Percentiles rank a stretch among this genome's conserved stretches.
These are phyloP conservation scores for Chlorophyllum brunneum DNA, from an alignment of 768 basidiomycete genomes.

Conservation along the genomic window DNA sequence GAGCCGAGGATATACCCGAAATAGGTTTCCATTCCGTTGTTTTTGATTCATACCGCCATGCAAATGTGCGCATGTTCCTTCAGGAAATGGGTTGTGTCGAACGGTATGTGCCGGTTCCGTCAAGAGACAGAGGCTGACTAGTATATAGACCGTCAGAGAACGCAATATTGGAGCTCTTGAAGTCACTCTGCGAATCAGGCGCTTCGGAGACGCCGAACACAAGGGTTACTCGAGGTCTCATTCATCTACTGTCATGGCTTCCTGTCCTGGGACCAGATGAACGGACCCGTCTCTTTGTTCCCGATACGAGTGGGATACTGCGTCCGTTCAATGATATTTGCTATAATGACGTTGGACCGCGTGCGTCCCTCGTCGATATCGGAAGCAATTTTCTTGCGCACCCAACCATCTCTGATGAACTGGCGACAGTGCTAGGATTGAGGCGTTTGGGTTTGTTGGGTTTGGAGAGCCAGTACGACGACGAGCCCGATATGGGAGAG, in stretches of 20 bases:
- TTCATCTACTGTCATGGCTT: slow-evolving; percentile 3
- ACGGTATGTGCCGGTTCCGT: slow-evolving; percentile 21
- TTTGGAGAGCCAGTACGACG: slow-evolving; percentile 21
- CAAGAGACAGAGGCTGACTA: not conserved
- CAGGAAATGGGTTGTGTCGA: slow-evolving; percentile 35
- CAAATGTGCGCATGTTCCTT: slow-evolving; percentile 21
- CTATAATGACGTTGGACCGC: slow-evolving; percentile 40
- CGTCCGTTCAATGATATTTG: slow-evolving; percentile 25
- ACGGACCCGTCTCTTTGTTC: slow-evolving; percentile 29
- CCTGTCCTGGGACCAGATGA: slow-evolving; percentile 14
- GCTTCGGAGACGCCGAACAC: not conserved
- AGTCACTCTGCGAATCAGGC: not conserved
- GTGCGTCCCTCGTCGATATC: slow-evolving; percentile 20
- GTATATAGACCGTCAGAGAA: slow-evolving; percentile 26
- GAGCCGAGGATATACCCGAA: slow-evolving; percentile 12
- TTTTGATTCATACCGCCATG: slow-evolving; percentile 17
- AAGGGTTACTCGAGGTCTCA: not conserved
- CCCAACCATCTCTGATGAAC: slow-evolving; percentile 24
- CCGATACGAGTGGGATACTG: slow-evolving; percentile 24
- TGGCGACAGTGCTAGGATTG: slow-evolving; percentile 28
- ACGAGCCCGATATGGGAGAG: slow-evolving; percentile 39
- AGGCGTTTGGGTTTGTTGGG: slow-evolving; percentile 30
- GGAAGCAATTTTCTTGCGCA: slow-evolving; percentile 25
- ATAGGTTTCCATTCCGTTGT: slow-evolving; percentile 26
- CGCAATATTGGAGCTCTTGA: slow-evolving; percentile 25